A percentile compares a stretch with the other conserved stretches of the same genome.
These are phyloP conservation scores for Ceratocystis eucalypticola DNA, from an alignment of 2,329 filamentous ascomycete genomes.

Conservation along the genomic window DNA sequence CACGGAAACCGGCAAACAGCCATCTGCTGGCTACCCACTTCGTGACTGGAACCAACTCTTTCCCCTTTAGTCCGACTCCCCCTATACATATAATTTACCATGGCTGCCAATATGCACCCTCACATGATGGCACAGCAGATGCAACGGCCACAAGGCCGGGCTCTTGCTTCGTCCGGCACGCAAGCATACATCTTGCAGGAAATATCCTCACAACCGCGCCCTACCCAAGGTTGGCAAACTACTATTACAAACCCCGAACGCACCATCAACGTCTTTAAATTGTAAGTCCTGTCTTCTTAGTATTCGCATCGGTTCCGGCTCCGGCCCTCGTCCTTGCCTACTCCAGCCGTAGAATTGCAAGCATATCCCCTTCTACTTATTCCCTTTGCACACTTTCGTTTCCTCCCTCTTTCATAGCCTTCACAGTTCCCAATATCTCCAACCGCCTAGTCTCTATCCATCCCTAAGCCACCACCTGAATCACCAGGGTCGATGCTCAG, in stretches of 20 bases:
- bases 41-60: neutral
- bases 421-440: neutral
- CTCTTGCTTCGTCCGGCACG: constrained; percentile 25
- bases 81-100: constrained; percentile 26
- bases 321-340: too few relatives aligned
- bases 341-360: too few relatives aligned
- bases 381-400: neutral
- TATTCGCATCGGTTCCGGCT: too few relatives aligned
- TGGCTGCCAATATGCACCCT: constrained; percentile 45
- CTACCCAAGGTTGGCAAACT: constrained; percentile 31
- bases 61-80: neutral
- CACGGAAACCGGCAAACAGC: neutral
- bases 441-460: neutral
- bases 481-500: neutral
- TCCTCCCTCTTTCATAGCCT: neutral
- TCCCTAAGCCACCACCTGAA: neutral
- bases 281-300: constrained; percentile 28
- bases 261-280: constrained; percentile 31
- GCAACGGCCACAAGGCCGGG: constrained; percentile 30
- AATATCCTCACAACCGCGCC: constrained; percentile 26
- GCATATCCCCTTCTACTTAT: too few relatives aligned
- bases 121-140: constrained; percentile 40
- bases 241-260: constrained; percentile 30
- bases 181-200: constrained; percentile 32
- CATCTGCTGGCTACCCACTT: neutral